These are phyloP conservation scores for Ceratocystis papillata DNA, from an alignment of 2,329 filamentous ascomycete species.

Conservation along the genomic window DNA sequence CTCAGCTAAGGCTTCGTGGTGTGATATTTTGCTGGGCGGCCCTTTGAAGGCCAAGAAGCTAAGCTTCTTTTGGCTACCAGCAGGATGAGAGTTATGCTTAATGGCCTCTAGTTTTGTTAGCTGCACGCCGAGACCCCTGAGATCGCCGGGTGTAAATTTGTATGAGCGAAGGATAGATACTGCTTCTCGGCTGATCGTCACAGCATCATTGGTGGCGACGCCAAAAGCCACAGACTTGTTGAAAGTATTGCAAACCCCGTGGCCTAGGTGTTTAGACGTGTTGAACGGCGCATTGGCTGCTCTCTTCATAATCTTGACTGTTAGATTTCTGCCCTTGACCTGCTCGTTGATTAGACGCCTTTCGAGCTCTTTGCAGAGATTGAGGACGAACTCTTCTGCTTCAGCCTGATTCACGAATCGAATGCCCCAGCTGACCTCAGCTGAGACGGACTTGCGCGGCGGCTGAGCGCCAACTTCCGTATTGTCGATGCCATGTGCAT, in stretches of 20 bases:
- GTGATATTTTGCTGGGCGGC: conserved; percentile 26
- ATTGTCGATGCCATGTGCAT: conserved; percentile 75
- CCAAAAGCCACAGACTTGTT: conserved; percentile 80
- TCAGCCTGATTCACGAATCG: conserved; percentile 86
- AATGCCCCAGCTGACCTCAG: conserved; percentile 97
- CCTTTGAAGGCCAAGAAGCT: conserved; percentile 47
- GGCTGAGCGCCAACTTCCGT: conserved; percentile 77
- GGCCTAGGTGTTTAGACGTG: conserved; percentile 83
- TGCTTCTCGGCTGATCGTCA: conserved; percentile 66
- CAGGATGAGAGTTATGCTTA: conserved; percentile 44
- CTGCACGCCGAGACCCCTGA: conserved; percentile 85
- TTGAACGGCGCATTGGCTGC: conserved; percentile 79
- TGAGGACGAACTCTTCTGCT: conserved; percentile 81
- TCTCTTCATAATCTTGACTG: conserved; percentile 88
- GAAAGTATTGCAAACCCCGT: conserved; percentile 88
- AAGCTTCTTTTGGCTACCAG: conserved; percentile 70
- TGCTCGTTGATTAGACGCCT: conserved; percentile 69
- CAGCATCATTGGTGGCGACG: conserved; percentile 66
- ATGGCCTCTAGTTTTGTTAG: conserved; percentile 84
- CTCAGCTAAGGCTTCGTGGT: conserved; percentile 25
- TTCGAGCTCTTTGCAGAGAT: conserved; percentile 74
- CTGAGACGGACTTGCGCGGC: conserved; percentile 85
- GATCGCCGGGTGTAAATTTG: conserved; percentile 76
- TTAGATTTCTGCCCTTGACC: conserved; percentile 79
- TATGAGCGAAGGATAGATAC: conserved; percentile 73